Evolutionary conservation across 768 basidiomycete species (phyloP), one percentile per base, ranked within the genome.

Genomic region (Termitomyces sp.): DNA sequence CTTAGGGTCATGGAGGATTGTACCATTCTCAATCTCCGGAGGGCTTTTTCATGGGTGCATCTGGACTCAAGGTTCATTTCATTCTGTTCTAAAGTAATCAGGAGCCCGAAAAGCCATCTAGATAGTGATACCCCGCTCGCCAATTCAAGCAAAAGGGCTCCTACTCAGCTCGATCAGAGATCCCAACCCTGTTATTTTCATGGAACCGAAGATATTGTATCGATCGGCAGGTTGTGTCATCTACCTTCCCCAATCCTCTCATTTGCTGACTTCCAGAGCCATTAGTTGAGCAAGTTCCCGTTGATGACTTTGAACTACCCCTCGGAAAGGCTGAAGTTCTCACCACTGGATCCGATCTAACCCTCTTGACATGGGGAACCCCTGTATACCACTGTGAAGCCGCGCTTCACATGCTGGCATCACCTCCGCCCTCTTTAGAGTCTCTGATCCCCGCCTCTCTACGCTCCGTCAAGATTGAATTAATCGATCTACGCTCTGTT

Each of bases 1-100:
- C 35, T 19, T 17, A 79, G 78, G 81, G 85, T 5, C 94, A 98
- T 66, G 94, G 94, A 43, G 94, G 88, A 23, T 70, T 95, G 56
- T 98, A 97, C 67, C 94, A 98, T 66, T 95, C 92, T 7, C 94
- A 98, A 70, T 93, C 91, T 55, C 94, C 94, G 3, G 95, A 98
- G 70, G 93, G 89, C 0, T 98, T 87, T 73, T 98, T 98, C 69
- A 81, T 96, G 76, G 94, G 89, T 35, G 94, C 91, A 8, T 75
- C 91, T 0, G 94, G 94, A 0, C 67, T 98, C 42, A 97, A 97
- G 78, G 93, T 90, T 56, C 14, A 58, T 42, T 37, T 31, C 17
- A 38, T 10, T 54, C n/a, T 35, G 38, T 55, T 15, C 15, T 26
- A 4, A 31, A 23, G 37, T 26, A 10, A 30, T 15, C 49, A 40